Conservation (phyloP, 805 yeast genomes). For the Metschnikowia kunwiensis region DNA sequence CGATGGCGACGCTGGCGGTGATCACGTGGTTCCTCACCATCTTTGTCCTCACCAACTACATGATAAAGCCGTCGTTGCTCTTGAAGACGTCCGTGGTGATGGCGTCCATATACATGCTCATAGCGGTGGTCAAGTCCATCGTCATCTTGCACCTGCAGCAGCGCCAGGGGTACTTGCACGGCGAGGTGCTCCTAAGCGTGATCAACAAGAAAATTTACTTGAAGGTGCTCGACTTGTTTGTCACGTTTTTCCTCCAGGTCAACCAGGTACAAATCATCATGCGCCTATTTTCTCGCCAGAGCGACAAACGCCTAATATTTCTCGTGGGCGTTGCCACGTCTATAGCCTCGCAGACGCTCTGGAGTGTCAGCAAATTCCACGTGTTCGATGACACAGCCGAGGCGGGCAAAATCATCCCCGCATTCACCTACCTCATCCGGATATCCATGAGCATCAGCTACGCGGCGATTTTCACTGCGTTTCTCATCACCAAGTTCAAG, state of each 20-base stretch:
- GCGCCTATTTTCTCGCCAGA: constrained; percentile 62
- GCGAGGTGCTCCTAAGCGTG: constrained; percentile 42
- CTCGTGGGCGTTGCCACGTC: constrained; percentile 55
- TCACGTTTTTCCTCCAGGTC: constrained; percentile 55
- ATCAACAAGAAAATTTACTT: constrained; percentile 46
- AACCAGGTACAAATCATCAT: constrained; percentile 71
- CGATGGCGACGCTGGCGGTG: constrained; percentile 62
- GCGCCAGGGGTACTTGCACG: constrained; percentile 38
- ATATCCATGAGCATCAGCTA: constrained; percentile 69
- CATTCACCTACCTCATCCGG: constrained; percentile 69
- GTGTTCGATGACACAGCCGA: constrained; percentile 36
- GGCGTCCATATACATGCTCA: constrained; percentile 53
- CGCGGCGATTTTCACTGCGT: constrained; percentile 59
- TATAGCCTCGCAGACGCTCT: constrained; percentile 55
- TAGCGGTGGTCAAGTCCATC: constrained; percentile 48
- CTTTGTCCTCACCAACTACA: constrained; percentile 61
- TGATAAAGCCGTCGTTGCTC: constrained; percentile 56
- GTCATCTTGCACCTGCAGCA: constrained; percentile 48
- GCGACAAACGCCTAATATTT: constrained; percentile 63
- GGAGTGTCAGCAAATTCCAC: constrained; percentile 64
- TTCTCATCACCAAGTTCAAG: constrained; percentile 49
- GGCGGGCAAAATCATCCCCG: constrained; percentile 59
- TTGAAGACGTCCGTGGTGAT: constrained; percentile 49
- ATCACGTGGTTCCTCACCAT: constrained; percentile 61
- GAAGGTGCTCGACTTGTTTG: constrained; percentile 55